Percentiles rank a stretch among this genome's conserved stretches.
Conservation (phyloP, 2,329 filamentous ascomycete genomes). For the Penicillium fuscoglaucum region DNA sequence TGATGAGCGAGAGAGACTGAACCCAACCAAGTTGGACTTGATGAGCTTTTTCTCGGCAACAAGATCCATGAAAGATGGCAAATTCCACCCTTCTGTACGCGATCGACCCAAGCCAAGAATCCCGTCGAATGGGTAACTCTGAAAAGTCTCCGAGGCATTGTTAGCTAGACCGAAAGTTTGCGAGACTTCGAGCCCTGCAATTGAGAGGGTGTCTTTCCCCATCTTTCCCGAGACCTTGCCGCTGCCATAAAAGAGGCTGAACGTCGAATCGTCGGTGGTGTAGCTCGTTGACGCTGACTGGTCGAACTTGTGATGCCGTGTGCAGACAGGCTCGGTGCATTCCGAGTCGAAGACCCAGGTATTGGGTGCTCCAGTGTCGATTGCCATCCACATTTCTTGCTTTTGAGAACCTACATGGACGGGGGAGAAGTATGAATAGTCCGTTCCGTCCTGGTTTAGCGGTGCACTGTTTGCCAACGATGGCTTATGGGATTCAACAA, state of each 20-base stretch:
- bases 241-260: slow-evolving; percentile 70
- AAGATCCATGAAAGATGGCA: slow-evolving; percentile 67
- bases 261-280: slow-evolving; percentile 54
- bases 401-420: slow-evolving; percentile 52
- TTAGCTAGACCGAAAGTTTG: slow-evolving; percentile 73
- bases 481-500: slow-evolving; percentile 44
- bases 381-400: slow-evolving; percentile 54
- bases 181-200: slow-evolving; percentile 65
- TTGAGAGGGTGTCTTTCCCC: slow-evolving; percentile 64
- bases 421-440: slow-evolving; percentile 56
- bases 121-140: slow-evolving; percentile 79
- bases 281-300: slow-evolving; percentile 65
- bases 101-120: slow-evolving; percentile 76
- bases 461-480: slow-evolving; percentile 49
- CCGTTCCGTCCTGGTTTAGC: slow-evolving; percentile 55
- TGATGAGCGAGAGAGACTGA: slow-evolving; percentile 66
- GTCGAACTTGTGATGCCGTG: slow-evolving; percentile 69
- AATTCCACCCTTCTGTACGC: slow-evolving; percentile 49
- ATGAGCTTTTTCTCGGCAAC: slow-evolving; percentile 60
- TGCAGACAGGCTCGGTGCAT: slow-evolving; percentile 68
- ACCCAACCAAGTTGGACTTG: slow-evolving; percentile 65
- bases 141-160: slow-evolving; percentile 71
- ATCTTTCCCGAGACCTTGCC: slow-evolving; percentile 69
- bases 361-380: slow-evolving; percentile 61
- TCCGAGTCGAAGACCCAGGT: slow-evolving; percentile 79